phyloP scores from a whole-genome alignment of 345 rosid species.

The Citrus reticulata region DNA sequence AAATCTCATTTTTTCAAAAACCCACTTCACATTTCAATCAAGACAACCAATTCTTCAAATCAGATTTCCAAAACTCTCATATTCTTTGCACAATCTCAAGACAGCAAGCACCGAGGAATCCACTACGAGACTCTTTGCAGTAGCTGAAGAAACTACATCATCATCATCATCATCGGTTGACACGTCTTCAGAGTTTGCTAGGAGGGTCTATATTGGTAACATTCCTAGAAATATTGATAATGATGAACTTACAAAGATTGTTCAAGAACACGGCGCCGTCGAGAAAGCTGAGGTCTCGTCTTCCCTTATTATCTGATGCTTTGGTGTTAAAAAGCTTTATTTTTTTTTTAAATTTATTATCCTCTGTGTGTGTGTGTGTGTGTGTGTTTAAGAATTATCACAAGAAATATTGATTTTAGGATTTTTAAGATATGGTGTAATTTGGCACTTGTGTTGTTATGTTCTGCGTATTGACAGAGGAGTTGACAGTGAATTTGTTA shows the following conservation, averaged over 20 bases:
- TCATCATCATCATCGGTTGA: conserved; percentile 13
- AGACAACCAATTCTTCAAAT: conserved; percentile 22
- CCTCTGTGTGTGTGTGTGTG: too few relatives aligned
- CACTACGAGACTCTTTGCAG: conserved; percentile 28
- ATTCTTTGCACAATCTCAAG: neutral
- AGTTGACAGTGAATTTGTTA: neutral
- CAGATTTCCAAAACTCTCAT: neutral
- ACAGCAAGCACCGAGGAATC: conserved; percentile 10
- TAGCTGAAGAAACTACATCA: conserved; percentile 37
- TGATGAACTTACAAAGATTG: conserved; percentile 58
- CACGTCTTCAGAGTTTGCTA: conserved; percentile 45
- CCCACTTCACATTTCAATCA: conserved; percentile 15
- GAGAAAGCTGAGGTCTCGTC: conserved; percentile 68
- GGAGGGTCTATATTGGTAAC: conserved; percentile 72
- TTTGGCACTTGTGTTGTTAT: neutral
- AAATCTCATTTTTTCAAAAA: conserved; percentile 7
- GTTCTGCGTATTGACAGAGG: neutral
- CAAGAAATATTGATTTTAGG: neutral
- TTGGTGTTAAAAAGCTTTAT: neutral
- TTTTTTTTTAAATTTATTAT: neutral
- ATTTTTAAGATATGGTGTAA: neutral
- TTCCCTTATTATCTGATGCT: neutral
- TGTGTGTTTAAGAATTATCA: neutral
- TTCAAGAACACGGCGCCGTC: conserved; percentile 74
- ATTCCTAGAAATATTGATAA: conserved; percentile 62